phyloP scores from a whole-genome alignment of 2,329 filamentous ascomycete genomes.

The Monosporascus sp. region DNA sequence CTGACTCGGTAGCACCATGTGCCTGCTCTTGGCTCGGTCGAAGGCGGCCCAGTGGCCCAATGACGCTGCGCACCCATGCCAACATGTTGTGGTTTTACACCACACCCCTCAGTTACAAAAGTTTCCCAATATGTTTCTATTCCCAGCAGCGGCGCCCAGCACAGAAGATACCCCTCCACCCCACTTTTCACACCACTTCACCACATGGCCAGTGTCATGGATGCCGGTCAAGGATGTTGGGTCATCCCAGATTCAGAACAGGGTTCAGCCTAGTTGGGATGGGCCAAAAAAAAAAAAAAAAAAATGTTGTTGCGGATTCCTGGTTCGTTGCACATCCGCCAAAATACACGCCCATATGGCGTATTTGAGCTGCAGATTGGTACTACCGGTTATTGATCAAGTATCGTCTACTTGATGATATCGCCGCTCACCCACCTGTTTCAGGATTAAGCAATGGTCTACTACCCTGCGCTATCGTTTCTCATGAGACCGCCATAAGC shows the following conservation, averaged over 20 bases:
- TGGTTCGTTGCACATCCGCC: neutral
- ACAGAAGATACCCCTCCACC: slow-evolving; percentile 6
- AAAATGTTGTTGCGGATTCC: neutral
- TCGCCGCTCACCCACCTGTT: neutral
- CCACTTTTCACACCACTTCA: slow-evolving; percentile 16
- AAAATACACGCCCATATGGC: neutral
- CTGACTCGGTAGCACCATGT: neutral
- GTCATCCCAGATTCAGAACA: slow-evolving; percentile 4
- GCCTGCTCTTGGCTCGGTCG: neutral
- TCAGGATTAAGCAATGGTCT: neutral
- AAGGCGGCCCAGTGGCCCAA: neutral
- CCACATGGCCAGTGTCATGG: slow-evolving; percentile 29
- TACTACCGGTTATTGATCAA: neutral
- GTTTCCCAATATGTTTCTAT: too few species aligned
- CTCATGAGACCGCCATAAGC: neutral
- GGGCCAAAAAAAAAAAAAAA: neutral
- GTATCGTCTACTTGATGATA: neutral
- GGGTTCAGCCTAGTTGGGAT: slow-evolving; percentile 8
- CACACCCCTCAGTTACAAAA: neutral
- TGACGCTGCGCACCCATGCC: neutral
- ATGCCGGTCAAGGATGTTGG: slow-evolving; percentile 6
- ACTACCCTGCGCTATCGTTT: neutral
- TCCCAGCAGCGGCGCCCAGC: too few species aligned
- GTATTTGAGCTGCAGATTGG: neutral
- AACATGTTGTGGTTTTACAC: neutral